A percentile compares a stretch with the other conserved stretches of the same genome.
phyloP scores from a whole-genome alignment of 805 yeast genomes.

The Kodamaea jinghongensis region DNA sequence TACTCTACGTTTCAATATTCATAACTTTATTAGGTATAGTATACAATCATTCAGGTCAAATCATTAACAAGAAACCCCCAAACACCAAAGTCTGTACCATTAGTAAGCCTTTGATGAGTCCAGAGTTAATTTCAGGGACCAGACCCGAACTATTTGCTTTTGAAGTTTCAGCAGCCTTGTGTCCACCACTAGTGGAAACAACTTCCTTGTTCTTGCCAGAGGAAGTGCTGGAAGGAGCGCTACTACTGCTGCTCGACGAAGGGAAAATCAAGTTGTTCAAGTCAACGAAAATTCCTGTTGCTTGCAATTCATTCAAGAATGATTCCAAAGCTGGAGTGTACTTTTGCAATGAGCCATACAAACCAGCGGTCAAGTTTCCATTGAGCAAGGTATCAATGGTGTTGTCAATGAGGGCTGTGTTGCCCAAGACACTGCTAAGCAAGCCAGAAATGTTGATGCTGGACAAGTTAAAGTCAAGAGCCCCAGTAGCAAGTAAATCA shows the following conservation, averaged over 20 bases:
- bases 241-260: constrained; percentile 12
- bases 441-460: constrained; percentile 28
- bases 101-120: constrained; percentile 11
- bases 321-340: constrained; percentile 30
- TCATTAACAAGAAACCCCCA: constrained; percentile 21
- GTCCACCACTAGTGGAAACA: constrained; percentile 7
- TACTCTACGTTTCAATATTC: too few species aligned
- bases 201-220: constrained; percentile 11
- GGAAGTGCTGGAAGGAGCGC: constrained; percentile 9
- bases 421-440: constrained; percentile 21
- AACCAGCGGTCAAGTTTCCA: constrained; percentile 17
- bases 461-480: constrained; percentile 20
- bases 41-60: constrained; percentile 3
- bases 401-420: constrained; percentile 21
- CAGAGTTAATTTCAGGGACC: constrained; percentile 10
- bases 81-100: constrained; percentile 20
- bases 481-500: constrained; percentile 27
- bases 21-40: too few species aligned
- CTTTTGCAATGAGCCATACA: constrained; percentile 18
- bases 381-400: constrained; percentile 22
- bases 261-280: constrained; percentile 37
- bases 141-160: constrained; percentile 7
- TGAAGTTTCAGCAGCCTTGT: constrained; percentile 4
- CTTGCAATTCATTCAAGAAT: constrained; percentile 33
- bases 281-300: constrained; percentile 35